Evolutionary conservation across 2,329 filamentous ascomycete genomes (phyloP), one percentile per base, ranked within the genome.

Genomic region (Bertia moriformis): DNA sequence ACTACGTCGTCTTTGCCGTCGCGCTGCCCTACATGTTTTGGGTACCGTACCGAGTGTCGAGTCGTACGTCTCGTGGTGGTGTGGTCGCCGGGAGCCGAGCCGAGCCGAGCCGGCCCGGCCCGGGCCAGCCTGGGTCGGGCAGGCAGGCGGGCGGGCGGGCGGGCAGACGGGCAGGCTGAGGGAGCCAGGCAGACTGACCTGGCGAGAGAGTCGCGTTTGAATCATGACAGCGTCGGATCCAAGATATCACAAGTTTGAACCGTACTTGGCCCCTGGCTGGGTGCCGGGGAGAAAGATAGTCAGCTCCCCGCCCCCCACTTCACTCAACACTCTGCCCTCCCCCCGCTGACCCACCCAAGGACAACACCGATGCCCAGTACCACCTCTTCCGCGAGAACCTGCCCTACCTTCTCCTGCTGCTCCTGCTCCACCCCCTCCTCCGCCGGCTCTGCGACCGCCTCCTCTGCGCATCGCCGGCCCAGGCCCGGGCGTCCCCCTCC

Each of bases 341-440:
- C 4, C 10, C n/a, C n/a, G n/a, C n/a, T n/a, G n/a, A n/a, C n/a
- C n/a, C n/a, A n/a, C n/a, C 22, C 10, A 45, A 87, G 81, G 91
- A 98, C 61, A 78, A 87, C 45, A 91, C 87, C 27, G 91, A 98
- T 60, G 59, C 71, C 20, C 91, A 98, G 58, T 98, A 96, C 59
- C 66, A 71, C 42, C 78, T 74, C 29, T 95, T 98, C 54, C 79
- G 91, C 47, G 65, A 71, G 44, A 96, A 96, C 52, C 69, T 96
- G 27, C 88, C 86, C 2, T 85, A 83, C 54, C 77, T 96, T 57
- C 66, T 73, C 7, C 48, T 78, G 7, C 71, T 96, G 4, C 62
- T 96, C 13, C 48, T 83, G 18, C 58, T 87, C 33, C 91, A 98
- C 55, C 89, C 88, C 1, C 55, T 93, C 3, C 60, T 89, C 42